Base-by-base conservation (phyloP, 495 filamentous ascomycete species). In the Lichina pygmaea region DNA sequence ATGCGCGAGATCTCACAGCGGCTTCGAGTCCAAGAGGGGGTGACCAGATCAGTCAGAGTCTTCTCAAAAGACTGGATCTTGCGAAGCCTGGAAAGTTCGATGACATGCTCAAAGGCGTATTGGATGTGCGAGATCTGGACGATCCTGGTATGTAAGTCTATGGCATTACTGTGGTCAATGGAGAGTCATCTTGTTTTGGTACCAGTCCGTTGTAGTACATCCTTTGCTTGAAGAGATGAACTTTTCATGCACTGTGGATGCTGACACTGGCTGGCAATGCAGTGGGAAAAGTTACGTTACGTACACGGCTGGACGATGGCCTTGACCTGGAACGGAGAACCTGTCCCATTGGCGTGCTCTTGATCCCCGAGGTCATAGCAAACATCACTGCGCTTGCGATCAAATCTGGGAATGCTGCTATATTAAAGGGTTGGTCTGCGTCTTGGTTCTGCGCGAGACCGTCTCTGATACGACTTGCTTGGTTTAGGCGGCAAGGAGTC, bases 291-390 rank as follows among this genome's bases (percentile, higher is more conserved):
- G 68, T 84, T 41, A 86, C 77, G 10, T 58, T 92, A 48, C 73
- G 76, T 46, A 99, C 84, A 34, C 70, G 72, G 24, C 68, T 99
- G n/a, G 89, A 95, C 58, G 79, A 93, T 52, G 81, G 74, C 30
- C 68, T 99, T 40, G 69, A 73, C 31, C 68, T 95, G 37, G 78
- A 92, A 55, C 74, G 83, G 53, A 73, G 92, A 17, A 80, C 81
- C 31, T 94, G 82, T 54, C 89, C 89, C 2, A 95, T 99, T 51
- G 89, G 89, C 42, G 86, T 94, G 16, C 71, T 99, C 24, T 66
- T 97, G 43, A 92, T 95, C 52, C 89, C 89, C 8, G 89, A 99
- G 58, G 91, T 99, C 46, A 99, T 99, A 57, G 89, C 91, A 40
- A 99, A 99, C 55, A 95, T 99, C 49, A 82, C 86, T 45, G 78